phyloP scores from a whole-genome alignment of 306 rosid species.

The Prunus dulcis region DNA sequence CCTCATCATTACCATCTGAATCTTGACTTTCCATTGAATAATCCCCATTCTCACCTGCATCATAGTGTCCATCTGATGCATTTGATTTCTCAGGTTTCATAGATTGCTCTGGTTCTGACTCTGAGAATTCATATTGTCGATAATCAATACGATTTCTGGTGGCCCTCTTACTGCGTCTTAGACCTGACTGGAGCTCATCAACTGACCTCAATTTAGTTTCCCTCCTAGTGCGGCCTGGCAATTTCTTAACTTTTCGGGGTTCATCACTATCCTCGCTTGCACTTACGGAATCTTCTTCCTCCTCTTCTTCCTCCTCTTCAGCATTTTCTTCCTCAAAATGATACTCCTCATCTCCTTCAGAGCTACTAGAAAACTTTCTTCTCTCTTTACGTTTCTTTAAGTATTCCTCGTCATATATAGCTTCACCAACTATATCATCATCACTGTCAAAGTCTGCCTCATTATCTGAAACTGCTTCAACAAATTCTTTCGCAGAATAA shows the following conservation, averaged over 20 bases:
- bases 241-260: slow-evolving; percentile 59
- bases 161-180: slow-evolving; percentile 97
- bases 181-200: slow-evolving; percentile 76
- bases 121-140: slow-evolving; percentile 74
- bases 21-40: slow-evolving; percentile 70
- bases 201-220: slow-evolving; percentile 83
- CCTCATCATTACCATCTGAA: slow-evolving; percentile 57
- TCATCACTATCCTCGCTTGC: slow-evolving; percentile 86
- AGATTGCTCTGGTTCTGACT: slow-evolving; percentile 81
- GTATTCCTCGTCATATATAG: slow-evolving; percentile 91
- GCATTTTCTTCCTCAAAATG: slow-evolving; percentile 80
- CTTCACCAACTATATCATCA: slow-evolving; percentile 98
- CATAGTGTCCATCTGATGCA: slow-evolving; percentile 58
- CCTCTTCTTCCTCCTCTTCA: slow-evolving; percentile 90
- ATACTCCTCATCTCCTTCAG: slow-evolving; percentile 98
- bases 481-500: slow-evolving; percentile 80
- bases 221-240: slow-evolving; percentile 77
- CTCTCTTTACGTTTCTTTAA: slow-evolving; percentile 79
- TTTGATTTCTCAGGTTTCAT: slow-evolving; percentile 55
- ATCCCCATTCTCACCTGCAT: slow-evolving; percentile 76
- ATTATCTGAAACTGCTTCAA: slow-evolving; percentile 73
- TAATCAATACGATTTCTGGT: slow-evolving; percentile 77
- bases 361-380: slow-evolving; percentile 80
- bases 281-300: slow-evolving; percentile 72
- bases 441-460: slow-evolving; percentile 85